phyloP scores from a whole-genome alignment of 2,329 filamentous ascomycete species.

The Fonsecaea monophora region DNA sequence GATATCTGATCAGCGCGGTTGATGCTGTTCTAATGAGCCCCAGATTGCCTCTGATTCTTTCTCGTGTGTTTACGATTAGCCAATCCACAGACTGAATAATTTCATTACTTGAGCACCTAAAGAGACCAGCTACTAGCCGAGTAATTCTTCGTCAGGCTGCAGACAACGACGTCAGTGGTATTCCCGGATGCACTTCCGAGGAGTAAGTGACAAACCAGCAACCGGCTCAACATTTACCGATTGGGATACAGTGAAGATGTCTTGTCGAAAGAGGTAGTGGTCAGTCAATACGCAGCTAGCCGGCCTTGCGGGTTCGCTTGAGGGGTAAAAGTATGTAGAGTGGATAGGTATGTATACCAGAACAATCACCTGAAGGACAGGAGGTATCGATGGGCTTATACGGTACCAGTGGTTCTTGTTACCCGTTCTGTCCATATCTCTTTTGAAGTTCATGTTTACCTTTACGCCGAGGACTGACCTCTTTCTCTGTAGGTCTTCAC shows the following conservation, averaged over 20 bases:
- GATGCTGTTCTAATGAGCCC: neutral
- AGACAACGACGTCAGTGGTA: neutral
- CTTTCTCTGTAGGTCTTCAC: neutral
- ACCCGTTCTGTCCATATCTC: neutral
- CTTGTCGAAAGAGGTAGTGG: neutral
- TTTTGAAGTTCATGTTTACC: neutral
- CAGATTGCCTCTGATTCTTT: slow-evolving; percentile 4
- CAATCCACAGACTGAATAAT: neutral
- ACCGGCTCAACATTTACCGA: slow-evolving; percentile 16
- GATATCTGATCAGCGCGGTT: neutral
- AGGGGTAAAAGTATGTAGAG: neutral
- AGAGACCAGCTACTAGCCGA: neutral
- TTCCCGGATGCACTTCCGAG: neutral
- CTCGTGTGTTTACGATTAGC: neutral
- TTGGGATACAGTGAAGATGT: neutral
- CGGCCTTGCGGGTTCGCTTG: neutral
- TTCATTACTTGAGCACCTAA: neutral
- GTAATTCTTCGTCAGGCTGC: neutral
- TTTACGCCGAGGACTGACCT: too few relatives aligned
- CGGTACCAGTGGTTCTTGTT: neutral
- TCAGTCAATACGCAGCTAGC: neutral
- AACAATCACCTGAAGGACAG: neutral
- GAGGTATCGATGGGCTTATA: neutral
- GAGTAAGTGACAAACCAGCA: slow-evolving; percentile 1
- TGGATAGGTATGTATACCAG: neutral